Evolutionary conservation across 2,329 filamentous ascomycete genomes (phyloP).

Genomic region (Didymellaceae sp.): DNA sequence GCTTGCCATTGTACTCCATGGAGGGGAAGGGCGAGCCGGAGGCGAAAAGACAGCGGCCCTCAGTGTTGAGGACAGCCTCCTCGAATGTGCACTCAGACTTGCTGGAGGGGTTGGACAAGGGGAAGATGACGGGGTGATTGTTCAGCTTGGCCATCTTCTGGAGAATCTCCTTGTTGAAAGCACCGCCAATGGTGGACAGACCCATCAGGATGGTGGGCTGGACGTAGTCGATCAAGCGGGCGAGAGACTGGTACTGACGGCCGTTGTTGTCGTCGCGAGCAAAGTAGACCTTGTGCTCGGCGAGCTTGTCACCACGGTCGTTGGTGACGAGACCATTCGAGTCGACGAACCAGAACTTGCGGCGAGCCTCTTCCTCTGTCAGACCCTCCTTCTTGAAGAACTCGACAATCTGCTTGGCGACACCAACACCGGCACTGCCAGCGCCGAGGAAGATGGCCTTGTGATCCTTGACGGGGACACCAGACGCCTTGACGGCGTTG

Average conservation of each 20-base stretch:
- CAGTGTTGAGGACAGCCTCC: constrained; percentile 87
- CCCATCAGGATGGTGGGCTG: constrained; percentile 94
- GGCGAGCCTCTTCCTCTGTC: constrained; percentile 82
- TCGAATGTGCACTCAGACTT: constrained; percentile 99
- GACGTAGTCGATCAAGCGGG: constrained; percentile 92
- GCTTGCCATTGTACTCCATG: constrained; percentile 57
- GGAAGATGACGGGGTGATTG: constrained; percentile 79
- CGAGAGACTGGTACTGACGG: constrained; percentile 75
- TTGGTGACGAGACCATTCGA: constrained; percentile 93
- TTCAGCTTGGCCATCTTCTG: constrained; percentile 66
- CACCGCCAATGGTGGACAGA: constrained; percentile 89
- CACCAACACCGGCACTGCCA: constrained; percentile 93
- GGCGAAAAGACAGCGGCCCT: constrained; percentile 90
- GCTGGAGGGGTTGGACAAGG: constrained; percentile 91
- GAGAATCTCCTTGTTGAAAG: constrained; percentile 89
- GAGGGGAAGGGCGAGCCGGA: constrained; percentile 91
- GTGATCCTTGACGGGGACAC: constrained; percentile 86
- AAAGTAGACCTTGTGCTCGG: constrained; percentile 81
- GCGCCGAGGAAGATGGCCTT: constrained; percentile 95
- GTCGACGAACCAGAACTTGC: constrained; percentile 97
- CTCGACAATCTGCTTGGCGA: constrained; percentile 96
- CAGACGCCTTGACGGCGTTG: constrained; percentile 80
- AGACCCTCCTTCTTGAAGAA: constrained; percentile 94
- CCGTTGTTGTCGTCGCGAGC: constrained; percentile 69
- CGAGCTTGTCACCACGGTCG: constrained; percentile 91